Evolutionary conservation across 225 moss, liverwort and hornwort species (phyloP).

Genomic region (Antitrichia curtipendula): DNA sequence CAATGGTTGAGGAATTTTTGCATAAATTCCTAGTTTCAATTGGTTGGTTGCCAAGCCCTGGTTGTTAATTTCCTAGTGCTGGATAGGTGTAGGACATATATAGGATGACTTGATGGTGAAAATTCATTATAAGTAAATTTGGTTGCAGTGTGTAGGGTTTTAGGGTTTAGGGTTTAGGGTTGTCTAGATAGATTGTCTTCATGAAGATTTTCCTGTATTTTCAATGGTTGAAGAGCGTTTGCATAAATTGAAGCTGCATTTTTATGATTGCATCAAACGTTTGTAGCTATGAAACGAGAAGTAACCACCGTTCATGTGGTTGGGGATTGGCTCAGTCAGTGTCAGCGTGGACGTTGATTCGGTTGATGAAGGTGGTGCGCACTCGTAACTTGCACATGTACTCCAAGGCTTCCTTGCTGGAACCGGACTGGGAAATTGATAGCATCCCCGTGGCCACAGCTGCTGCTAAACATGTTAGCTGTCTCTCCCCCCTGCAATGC

Average conservation of each 20-base stretch:
- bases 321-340: conserved; percentile 56
- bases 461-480: conserved; percentile 58
- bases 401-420: conserved; percentile 55
- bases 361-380: conserved; percentile 84
- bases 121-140: not conserved
- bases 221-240: not conserved
- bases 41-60: not conserved
- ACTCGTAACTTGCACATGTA: conserved; percentile 60
- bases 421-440: conserved; percentile 60
- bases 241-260: not conserved
- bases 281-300: not conserved
- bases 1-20: not conserved
- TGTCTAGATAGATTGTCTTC: not conserved
- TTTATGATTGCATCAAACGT: not conserved
- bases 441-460: conserved; percentile 64
- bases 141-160: not conserved
- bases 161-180: not conserved
- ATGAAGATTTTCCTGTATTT: not conserved
- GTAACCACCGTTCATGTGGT: not conserved
- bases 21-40: not conserved
- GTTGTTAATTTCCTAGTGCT: not conserved
- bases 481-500: not conserved
- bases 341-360: conserved; percentile 89
- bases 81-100: not conserved
- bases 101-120: not conserved